Evolutionary conservation across 2,329 filamentous ascomycete genomes (phyloP).

Genomic region (Raffaelea albimanens): DNA sequence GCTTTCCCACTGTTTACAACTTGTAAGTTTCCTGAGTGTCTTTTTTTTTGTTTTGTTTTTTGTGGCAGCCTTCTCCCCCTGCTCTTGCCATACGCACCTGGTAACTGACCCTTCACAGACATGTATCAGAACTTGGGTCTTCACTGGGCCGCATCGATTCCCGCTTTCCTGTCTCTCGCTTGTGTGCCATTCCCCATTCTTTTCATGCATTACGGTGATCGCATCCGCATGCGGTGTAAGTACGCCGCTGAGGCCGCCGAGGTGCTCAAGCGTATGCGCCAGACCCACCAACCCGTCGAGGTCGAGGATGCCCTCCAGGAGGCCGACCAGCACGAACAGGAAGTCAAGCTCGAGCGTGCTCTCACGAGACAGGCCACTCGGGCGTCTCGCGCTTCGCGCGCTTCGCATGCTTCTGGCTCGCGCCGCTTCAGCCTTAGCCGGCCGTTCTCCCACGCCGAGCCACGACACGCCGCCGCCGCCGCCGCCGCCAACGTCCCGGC

Average conservation of each 20-base stretch:
- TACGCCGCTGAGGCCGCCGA: conserved; percentile 58
- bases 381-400: background rate
- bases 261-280: conserved; percentile 40
- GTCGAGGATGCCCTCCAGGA: conserved; percentile 13
- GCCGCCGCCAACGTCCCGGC: too few relatives aligned
- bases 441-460: background rate
- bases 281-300: conserved; percentile 18
- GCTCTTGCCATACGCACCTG: too few relatives aligned
- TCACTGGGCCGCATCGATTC: conserved; percentile 67
- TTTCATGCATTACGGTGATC: conserved; percentile 62
- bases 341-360: conserved; percentile 2
- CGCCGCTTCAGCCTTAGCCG: background rate
- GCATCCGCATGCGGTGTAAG: conserved; percentile 58
- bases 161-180: conserved; percentile 62
- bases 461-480: too few relatives aligned
- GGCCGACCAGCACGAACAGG: conserved; percentile 4
- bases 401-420: background rate
- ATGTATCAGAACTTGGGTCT: conserved; percentile 55
- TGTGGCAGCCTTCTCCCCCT: too few relatives aligned
- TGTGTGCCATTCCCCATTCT: conserved; percentile 69
- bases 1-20: conserved; percentile 66
- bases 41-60: background rate
- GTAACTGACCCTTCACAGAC: conserved; percentile 9
- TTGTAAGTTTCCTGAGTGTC: conserved; percentile 10
- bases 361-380: background rate